phyloP scores from a whole-genome alignment of 768 basidiomycete genomes.

The Amanita rubescens region DNA sequence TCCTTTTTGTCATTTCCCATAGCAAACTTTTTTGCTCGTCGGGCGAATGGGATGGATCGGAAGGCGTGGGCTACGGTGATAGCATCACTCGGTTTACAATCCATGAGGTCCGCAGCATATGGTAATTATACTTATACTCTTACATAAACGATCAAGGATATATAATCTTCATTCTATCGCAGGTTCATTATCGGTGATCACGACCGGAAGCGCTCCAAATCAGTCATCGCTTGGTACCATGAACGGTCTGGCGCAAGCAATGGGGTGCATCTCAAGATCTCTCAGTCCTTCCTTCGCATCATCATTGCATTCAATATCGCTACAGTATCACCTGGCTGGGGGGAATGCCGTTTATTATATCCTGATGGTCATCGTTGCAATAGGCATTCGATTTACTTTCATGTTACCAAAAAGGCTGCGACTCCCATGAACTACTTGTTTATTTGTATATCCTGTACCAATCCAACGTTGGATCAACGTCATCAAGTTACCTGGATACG shows the following conservation, averaged over 20 bases:
- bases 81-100: background rate
- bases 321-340: background rate
- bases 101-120: background rate
- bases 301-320: conserved; percentile 2
- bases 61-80: background rate
- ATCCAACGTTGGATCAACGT: too few relatives aligned
- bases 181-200: conserved; percentile 1
- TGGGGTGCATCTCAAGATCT: background rate
- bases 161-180: background rate
- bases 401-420: background rate
- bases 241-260: background rate
- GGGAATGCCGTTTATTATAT: conserved; percentile 6
- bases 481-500: too few relatives aligned
- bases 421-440: background rate
- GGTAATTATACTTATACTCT: background rate
- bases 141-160: background rate
- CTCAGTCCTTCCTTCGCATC: conserved; percentile 2
- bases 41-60: background rate
- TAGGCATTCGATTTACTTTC: background rate
- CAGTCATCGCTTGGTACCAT: background rate
- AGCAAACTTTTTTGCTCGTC: conserved; percentile 7
- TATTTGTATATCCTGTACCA: too few relatives aligned
- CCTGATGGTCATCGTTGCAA: background rate
- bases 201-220: background rate
- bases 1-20: conserved; percentile 12